Base-by-base conservation (phyloP, 306 rosid genomes). In the Crataegus laevigata region DNA sequence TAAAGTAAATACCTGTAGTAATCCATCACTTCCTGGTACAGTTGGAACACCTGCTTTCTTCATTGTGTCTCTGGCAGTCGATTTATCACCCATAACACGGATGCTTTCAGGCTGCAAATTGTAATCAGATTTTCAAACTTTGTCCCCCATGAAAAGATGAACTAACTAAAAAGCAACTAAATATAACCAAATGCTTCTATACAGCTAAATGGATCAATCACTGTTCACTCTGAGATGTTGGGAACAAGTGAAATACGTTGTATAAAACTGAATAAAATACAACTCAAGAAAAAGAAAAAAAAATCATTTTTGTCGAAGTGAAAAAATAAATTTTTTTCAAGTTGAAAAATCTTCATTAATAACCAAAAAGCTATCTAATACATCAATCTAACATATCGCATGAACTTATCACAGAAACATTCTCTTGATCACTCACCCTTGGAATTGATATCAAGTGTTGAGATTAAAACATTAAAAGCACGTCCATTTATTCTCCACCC, bases 11-110 rank as follows among this genome's bases (percentile, higher is more conserved):
- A 90, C 99, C 99, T 94, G 82, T 71, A 94, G 86, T 73, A 94
- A 80, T 60, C 94, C 94, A 28, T 84, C 87, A 87, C 94, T 89
- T 82, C 94, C 94, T 30, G 94, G 94, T 68, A 89, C 91, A 59
- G 91, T 89, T 34, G 94, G 94, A 79, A 89, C 94, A 24, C 94
- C 94, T 45, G 94, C 91, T 82, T 87, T 84, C 86, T 89, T 89
- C 94, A 94, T 94, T 26, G 97, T 92, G 2, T 94, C 93, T 83
- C 99, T 86, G 42, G 99, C 99, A 75, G 96, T 82, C 61, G 99
- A 81, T 88, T 92, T 94, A 83, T 94, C 96, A 85, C 99, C 99
- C 99, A 94, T 94, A 75, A 94, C 87, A 70, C 93, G 89, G 72
- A 94, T 94, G 82, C 97, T 94, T 62, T 89, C 93, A 45, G 97